Base-by-base conservation (phyloP, 495 filamentous ascomycete species). In the Geoglossum glabrum region DNA sequence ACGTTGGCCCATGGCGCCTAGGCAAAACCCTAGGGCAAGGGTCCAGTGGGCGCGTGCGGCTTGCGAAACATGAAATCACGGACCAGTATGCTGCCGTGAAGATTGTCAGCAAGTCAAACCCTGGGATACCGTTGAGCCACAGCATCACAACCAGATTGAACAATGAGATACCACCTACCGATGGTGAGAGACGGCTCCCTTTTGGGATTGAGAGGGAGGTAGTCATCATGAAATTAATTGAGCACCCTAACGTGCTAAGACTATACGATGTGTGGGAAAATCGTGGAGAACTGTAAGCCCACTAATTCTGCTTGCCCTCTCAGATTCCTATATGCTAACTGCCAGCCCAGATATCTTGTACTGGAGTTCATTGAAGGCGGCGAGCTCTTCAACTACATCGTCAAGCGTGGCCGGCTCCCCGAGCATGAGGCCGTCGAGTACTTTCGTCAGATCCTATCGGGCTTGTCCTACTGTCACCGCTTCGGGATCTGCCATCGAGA, bases 211-310 rank as follows among this genome's bases (percentile, higher is more conserved):
- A 97, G 65, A 76, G 92, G 36, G 92, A 98, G 65, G 86, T 94
- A 40, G 85, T 87, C 10, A 90, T 98, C 59, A 90, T 97, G 81
- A 97, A 93, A 67, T 75, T 97, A 40, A 87, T 97, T 55, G 81
- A 90, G 60, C 92, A 99, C 71, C 86, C 81, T 0, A 87, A 97
- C 67, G 86, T 99, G 55, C 86, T 96, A 64, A 83, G 82, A 58
- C 69, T 99, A 9, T 86, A 86, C 64, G 93, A 97, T 69, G 85
- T 97, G 17, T 99, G 90, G 90, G 93, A 97, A 72, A 95, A 95
- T 63, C 75, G 84, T 17, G 81, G 84, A 49, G 87, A 97, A 67
- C 79, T 98, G 89, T 98, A 73, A 71, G 85, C 57, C 49, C 25
- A 46, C 69, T 71, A 63, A 68, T 34, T 23, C 58, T 52, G 17